Evolutionary conservation across 352 stramenopile species (phyloP), one percentile per base, ranked within the genome.

Genomic region (Pythium aquatile): DNA sequence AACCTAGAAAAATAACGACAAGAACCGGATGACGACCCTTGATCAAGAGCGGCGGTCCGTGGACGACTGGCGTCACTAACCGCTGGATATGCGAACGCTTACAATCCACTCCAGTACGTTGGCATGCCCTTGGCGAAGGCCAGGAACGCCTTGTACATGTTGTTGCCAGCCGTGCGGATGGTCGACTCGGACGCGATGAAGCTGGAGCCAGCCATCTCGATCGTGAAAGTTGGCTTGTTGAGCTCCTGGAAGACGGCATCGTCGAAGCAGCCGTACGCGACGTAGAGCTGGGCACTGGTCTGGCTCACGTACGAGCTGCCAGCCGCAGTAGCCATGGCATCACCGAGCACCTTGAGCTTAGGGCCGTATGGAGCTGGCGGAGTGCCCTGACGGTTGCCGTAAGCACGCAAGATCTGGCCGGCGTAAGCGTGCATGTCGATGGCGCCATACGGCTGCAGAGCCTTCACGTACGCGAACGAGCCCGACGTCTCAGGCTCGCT

Each of bases 381-480:
- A 5, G 49, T 47, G 5, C n/a, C 47, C 24, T 47, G 14, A 24
- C 44, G 52, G 54, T 72, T 64, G 35, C 59, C 64, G 37, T 69
- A 73, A 5, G 69, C 65, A 16, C 59, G 64, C 32, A 76, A 26
- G 16, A 76, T 48, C 33, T 67, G 28, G 10, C 65, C 65, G 3
- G 65, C 61, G 57, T 73, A 76, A 26, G 65, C 46, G 61, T 76
- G 69, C 28, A 76, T 53, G 37, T 76, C 69, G 17, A 76, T 51
- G 10, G 47, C 59, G 24, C 69, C 69, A 17, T 55, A 56, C 5
- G 70, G 47, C 2, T 39, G n/a, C 17, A 73, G 59, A 0, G 46
- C 44, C 59, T 76, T 63, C 4, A 76, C 28, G 55, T 56, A 76
- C 20, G 37, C 63, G 24, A 56, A 70, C 53, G 71, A 70, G 9